These are phyloP conservation scores for Ogataea methylovora DNA, from an alignment of 805 yeast genomes.

Conservation along the genomic window DNA sequence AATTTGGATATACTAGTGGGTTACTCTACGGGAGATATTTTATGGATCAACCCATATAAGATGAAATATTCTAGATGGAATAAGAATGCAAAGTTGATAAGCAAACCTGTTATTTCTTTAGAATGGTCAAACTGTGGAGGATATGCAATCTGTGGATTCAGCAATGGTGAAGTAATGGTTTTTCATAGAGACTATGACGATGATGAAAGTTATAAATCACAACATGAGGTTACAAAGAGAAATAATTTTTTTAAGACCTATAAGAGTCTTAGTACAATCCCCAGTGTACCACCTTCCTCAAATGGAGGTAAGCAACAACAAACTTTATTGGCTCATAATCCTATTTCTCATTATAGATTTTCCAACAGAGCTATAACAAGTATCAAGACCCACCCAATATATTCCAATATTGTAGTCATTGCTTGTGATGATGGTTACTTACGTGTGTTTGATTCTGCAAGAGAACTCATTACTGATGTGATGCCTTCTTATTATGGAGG, in stretches of 20 bases:
- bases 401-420: constrained; percentile 33
- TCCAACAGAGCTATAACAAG: constrained; percentile 51
- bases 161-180: constrained; percentile 53
- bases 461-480: constrained; percentile 41
- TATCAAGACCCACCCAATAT: constrained; percentile 34
- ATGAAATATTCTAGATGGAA: constrained; percentile 44
- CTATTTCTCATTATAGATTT: constrained; percentile 58
- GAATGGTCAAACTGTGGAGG: constrained; percentile 41
- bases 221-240: constrained; percentile 19
- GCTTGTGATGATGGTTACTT: constrained; percentile 62
- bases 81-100: constrained; percentile 37
- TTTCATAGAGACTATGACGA: constrained; percentile 47
- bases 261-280: constrained; percentile 5
- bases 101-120: constrained; percentile 35
- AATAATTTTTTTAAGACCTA: constrained; percentile 26
- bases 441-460: constrained; percentile 44
- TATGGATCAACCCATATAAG: constrained; percentile 49
- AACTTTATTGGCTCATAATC: constrained; percentile 19
- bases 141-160: constrained; percentile 49
- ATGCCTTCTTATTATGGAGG: constrained; percentile 65
- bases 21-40: constrained; percentile 57
- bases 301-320: not conserved
- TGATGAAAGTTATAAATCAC: constrained; percentile 19
- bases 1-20: constrained; percentile 52
- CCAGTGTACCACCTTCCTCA: too few relatives aligned